Percentiles rank a stretch among this genome's conserved stretches.
Conservation (phyloP, 768 basidiomycete species). For the Tylopilus rubrobrunneus region DNA sequence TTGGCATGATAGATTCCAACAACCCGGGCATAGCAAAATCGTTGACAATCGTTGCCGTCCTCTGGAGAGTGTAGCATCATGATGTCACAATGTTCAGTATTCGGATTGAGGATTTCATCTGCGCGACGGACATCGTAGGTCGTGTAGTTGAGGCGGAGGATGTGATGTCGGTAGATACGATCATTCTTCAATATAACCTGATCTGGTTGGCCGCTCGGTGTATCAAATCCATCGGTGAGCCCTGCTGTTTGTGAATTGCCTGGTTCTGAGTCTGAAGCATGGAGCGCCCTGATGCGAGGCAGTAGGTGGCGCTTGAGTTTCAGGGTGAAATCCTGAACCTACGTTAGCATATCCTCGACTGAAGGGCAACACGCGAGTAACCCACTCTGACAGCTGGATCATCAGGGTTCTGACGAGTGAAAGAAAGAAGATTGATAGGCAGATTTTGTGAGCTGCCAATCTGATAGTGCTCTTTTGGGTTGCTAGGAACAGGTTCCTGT, state of each 20-base stretch:
- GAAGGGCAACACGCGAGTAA: no score
- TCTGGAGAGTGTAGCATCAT: neutral
- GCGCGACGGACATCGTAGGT: neutral
- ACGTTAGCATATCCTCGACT: no score
- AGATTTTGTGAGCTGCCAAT: neutral
- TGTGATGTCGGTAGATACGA: neutral
- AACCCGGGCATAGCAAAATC: neutral
- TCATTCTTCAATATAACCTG: neutral
- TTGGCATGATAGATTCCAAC: neutral
- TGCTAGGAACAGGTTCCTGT: neutral
- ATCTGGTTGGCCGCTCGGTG: neutral
- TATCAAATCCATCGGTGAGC: neutral
- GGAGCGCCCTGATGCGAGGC: neutral
- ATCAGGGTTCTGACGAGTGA: neutral
- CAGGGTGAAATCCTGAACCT: neutral
- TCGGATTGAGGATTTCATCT: neutral
- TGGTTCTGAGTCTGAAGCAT: neutral
- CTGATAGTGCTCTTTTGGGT: neutral
- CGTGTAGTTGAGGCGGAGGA: neutral
- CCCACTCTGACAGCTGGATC: neutral
- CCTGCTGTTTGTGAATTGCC: neutral
- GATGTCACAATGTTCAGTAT: neutral
- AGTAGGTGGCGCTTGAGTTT: neutral
- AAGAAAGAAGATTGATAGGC: neutral
- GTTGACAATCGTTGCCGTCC: neutral